Percentiles rank a stretch among this genome's conserved stretches.
phyloP scores from a whole-genome alignment of 73 alveolate genomes.

The Urostyla sp. region DNA sequence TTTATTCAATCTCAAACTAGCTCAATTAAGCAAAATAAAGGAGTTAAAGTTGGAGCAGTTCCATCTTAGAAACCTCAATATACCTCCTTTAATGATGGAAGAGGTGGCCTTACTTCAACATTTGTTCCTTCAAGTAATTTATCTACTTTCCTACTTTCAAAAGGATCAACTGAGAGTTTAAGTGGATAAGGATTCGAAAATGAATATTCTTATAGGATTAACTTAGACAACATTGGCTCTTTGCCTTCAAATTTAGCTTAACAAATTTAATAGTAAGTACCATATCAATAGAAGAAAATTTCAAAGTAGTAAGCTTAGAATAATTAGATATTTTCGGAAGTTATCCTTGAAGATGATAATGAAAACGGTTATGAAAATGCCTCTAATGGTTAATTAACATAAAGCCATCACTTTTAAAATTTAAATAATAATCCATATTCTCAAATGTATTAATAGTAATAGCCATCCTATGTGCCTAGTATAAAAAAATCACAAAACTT shows the following conservation, averaged over 20 bases:
- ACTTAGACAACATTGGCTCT: conserved; percentile 41
- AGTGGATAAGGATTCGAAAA: conserved; percentile 50
- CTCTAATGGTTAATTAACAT: not conserved
- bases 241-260: not conserved
- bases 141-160: conserved; percentile 30
- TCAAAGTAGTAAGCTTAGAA: not conserved
- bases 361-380: conserved; percentile 13
- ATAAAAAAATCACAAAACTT: conserved; percentile 42
- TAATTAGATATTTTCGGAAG: conserved; percentile 45
- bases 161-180: conserved; percentile 51
- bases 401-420: not conserved
- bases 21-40: conserved; percentile 10
- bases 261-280: not conserved
- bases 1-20: not conserved
- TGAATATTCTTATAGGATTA: conserved; percentile 47
- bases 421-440: conserved; percentile 2
- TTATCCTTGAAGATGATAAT: conserved; percentile 48
- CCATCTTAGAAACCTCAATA: too few relatives aligned
- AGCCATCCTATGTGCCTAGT: not conserved
- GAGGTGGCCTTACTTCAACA: too few relatives aligned
- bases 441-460: not conserved
- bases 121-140: conserved; percentile 51
- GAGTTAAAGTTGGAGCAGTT: too few relatives aligned
- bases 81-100: too few relatives aligned
- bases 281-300: not conserved